phyloP scores from a whole-genome alignment of 352 stramenopile species.

The Phytophthora sojae region DNA sequence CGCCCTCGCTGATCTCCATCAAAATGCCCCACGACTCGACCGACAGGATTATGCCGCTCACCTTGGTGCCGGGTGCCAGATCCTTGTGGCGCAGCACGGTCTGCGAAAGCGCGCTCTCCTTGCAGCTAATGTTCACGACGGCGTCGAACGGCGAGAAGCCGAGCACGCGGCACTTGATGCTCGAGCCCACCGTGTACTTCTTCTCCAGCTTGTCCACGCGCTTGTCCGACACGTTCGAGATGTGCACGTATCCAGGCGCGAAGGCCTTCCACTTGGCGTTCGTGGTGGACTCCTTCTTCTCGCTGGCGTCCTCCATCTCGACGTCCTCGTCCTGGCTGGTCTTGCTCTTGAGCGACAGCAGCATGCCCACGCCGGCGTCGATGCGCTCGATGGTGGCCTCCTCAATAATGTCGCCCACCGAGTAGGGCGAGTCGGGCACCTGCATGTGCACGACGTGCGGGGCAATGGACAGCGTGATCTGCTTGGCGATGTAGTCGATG shows the following conservation, averaged over 20 bases:
- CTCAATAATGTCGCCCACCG: conserved; percentile 81
- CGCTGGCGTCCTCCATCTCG: conserved; percentile 56
- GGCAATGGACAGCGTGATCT: conserved; percentile 86
- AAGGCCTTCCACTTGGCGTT: conserved; percentile 86
- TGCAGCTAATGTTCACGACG: conserved; percentile 86
- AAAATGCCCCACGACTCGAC: conserved; percentile 88
- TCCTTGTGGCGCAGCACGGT: conserved; percentile 85
- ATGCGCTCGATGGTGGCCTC: conserved; percentile 81
- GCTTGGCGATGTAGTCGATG: conserved; percentile 78
- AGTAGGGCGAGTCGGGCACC: conserved; percentile 55
- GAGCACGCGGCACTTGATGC: conserved; percentile 78
- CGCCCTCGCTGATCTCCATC: conserved; percentile 86
- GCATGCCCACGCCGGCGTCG: conserved; percentile 86
- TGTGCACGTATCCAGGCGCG: conserved; percentile 87
- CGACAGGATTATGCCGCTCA: conserved; percentile 83
- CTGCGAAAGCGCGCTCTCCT: conserved; percentile 77
- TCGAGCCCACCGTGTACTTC: conserved; percentile 72
- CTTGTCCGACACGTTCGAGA: conserved; percentile 85
- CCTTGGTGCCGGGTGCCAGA: conserved; percentile 71
- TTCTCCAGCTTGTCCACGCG: conserved; percentile 91
- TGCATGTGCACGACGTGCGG: conserved; percentile 88
- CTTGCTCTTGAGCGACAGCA: conserved; percentile 78
- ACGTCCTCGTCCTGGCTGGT: conserved; percentile 36
- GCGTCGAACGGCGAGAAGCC: conserved; percentile 89
- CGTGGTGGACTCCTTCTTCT: conserved; percentile 33